Evolutionary conservation across 345 rosid genomes (phyloP).

Genomic region (Dipteronia sinensis): DNA sequence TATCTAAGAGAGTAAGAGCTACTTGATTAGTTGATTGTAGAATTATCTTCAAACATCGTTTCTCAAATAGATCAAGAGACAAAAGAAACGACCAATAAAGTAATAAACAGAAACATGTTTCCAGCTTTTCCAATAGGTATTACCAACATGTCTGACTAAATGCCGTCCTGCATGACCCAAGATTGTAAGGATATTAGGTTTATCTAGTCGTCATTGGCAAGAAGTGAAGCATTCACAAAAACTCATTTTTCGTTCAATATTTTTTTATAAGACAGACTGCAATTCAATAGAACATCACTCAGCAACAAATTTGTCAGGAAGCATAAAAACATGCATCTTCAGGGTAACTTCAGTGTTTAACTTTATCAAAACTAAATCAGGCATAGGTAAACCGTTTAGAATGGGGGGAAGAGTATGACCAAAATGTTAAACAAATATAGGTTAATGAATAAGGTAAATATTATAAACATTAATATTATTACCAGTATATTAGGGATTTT

Average conservation of each 20-base stretch:
- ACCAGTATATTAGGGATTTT: constrained; percentile 59
- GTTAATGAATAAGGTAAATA: neutral
- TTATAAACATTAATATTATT: constrained; percentile 7
- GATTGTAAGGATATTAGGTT: neutral
- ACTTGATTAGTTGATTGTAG: neutral
- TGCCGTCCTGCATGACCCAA: neutral
- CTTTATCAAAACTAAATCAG: neutral
- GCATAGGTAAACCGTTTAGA: neutral
- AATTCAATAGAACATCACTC: neutral
- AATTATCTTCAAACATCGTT: neutral
- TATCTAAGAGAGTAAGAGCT: neutral
- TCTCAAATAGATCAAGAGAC: neutral
- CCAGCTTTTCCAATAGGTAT: neutral
- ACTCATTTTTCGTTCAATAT: neutral
- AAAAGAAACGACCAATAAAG: neutral
- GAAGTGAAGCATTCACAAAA: neutral
- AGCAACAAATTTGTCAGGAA: neutral
- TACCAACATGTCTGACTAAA: neutral
- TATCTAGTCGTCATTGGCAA: neutral
- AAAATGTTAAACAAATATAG: neutral
- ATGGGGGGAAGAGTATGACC: neutral
- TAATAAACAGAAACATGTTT: too few relatives aligned
- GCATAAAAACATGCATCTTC: neutral
- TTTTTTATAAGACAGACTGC: too few relatives aligned
- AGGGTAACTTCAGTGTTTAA: neutral